Evolutionary conservation across 345 rosid species (phyloP), one percentile per base, ranked within the genome.

Genomic region (Bruguiera parviflora): DNA sequence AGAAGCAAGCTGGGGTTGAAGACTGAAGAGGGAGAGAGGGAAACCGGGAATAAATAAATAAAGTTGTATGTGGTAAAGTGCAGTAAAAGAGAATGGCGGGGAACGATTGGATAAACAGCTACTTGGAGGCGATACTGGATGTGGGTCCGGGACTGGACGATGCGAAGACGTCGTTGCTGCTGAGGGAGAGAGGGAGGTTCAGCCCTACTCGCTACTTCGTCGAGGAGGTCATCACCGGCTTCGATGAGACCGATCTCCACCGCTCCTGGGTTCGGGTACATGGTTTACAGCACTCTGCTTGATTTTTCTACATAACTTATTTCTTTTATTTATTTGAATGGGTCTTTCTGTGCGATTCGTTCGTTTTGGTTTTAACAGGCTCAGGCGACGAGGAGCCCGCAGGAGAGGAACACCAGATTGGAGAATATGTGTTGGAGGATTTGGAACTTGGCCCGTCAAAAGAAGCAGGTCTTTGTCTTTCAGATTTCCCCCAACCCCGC

Each of bases 381-480:
- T 65, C 92, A 85, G 63, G 97, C 99, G 43, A 96, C 99, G 32
- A 88, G 95, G 86, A 92, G 97, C 71, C 96, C 98, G 2, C 95
- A 88, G 76, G 99, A 96, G 89, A 92, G 99, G 84, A 92, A 96
- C 35, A 96, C 97, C 1, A 79, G 99, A 64, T 72, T 92, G 92
- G 99, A 96, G 92, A 96, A 96, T 62, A 96, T 92, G 99, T 92
- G 98, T 46, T 96, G 98, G 98, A 83, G 99, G 90, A 96, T 92
- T 77, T 96, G 96, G 99, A 90, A 96, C 86, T 78, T 92, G 71
- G 99, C 98, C 80, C 96, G 99, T 67, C 96, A 92, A 75, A 96
- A 96, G 89, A 96, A 96, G 80, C 98, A 96, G 97, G 98, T 96
- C 49, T 37, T 0, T 22, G 59, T 60, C 1, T 9, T 22, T 33